These are phyloP conservation scores for Smallanthus sonchifolius DNA, from an alignment of 129 eudicot species.

Conservation along the genomic window DNA sequence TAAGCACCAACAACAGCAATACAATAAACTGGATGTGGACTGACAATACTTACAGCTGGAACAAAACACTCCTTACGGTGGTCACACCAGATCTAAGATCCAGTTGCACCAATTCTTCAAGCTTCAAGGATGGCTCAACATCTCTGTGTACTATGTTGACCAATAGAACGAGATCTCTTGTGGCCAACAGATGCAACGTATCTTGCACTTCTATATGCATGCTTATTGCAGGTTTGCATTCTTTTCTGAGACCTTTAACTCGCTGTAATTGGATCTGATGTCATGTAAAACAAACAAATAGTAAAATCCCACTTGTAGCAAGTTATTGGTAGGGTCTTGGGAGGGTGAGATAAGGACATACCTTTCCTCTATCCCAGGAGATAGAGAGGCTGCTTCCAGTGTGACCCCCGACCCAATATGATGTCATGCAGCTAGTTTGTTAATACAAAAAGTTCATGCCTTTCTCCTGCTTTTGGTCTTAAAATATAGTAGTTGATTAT, in stretches of 20 bases:
- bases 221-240: slow-evolving; percentile 57
- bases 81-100: slow-evolving; percentile 26
- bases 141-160: slow-evolving; percentile 52
- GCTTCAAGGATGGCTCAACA: slow-evolving; percentile 38
- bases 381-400: too few species aligned
- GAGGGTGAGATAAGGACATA: too few species aligned
- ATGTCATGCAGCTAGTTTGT: not conserved
- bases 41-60: slow-evolving; percentile 53
- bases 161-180: slow-evolving; percentile 39
- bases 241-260: not conserved
- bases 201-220: slow-evolving; percentile 68
- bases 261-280: not conserved
- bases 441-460: not conserved
- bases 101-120: slow-evolving; percentile 45
- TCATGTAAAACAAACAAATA: too few species aligned
- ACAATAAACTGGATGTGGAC: slow-evolving; percentile 68
- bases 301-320: too few species aligned
- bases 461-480: not conserved
- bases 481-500: not conserved
- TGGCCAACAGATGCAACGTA: slow-evolving; percentile 54
- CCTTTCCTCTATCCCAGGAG: too few species aligned
- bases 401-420: too few species aligned
- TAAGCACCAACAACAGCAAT: slow-evolving; percentile 27
- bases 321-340: too few species aligned
- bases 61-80: slow-evolving; percentile 40